These are phyloP conservation scores for Cytidiella melzeri DNA, from an alignment of 768 basidiomycete genomes.

Conservation along the genomic window DNA sequence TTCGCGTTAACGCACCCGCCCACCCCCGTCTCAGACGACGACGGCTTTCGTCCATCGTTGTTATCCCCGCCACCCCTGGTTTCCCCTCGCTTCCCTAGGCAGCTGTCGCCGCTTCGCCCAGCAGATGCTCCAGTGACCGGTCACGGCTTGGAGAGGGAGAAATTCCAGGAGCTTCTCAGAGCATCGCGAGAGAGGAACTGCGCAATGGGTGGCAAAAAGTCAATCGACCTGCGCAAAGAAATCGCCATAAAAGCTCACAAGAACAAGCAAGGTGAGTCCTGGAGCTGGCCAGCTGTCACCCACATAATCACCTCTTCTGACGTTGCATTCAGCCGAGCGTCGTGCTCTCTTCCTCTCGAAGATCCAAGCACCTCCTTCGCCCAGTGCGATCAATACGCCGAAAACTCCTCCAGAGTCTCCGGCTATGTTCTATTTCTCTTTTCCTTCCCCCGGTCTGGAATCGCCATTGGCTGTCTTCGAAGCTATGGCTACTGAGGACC, in stretches of 20 bases:
- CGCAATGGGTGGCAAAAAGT: constrained; percentile 38
- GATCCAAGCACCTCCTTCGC: constrained; percentile 59
- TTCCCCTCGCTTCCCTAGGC: constrained; percentile 34
- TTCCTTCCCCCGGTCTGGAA: constrained; percentile 62
- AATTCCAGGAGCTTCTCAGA: constrained; percentile 59
- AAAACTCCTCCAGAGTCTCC: constrained; percentile 69
- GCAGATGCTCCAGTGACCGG: constrained; percentile 30
- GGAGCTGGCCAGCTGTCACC: neutral
- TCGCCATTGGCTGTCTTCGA: constrained; percentile 60
- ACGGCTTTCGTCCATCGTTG: constrained; percentile 51
- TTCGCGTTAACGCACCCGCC: constrained; percentile 34
- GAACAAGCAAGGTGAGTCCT: constrained; percentile 61
- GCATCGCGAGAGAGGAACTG: constrained; percentile 53
- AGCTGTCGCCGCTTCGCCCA: constrained; percentile 47
- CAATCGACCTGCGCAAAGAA: constrained; percentile 63
- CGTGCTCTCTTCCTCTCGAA: constrained; percentile 73
- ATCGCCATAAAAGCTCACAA: constrained; percentile 67
- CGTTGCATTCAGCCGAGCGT: constrained; percentile 49
- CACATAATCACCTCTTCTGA: constrained; percentile 7
- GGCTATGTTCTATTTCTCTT: constrained; percentile 58
- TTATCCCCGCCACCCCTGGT: constrained; percentile 50
- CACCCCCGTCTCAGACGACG: constrained; percentile 31
- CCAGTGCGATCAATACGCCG: constrained; percentile 48
- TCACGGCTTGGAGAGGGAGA: constrained; percentile 55
- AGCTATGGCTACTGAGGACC: constrained; percentile 27